Percentiles rank a stretch among this genome's conserved stretches.
phyloP scores from a whole-genome alignment of 139 green algal genomes.

The Ettlia oleoabundans region DNA sequence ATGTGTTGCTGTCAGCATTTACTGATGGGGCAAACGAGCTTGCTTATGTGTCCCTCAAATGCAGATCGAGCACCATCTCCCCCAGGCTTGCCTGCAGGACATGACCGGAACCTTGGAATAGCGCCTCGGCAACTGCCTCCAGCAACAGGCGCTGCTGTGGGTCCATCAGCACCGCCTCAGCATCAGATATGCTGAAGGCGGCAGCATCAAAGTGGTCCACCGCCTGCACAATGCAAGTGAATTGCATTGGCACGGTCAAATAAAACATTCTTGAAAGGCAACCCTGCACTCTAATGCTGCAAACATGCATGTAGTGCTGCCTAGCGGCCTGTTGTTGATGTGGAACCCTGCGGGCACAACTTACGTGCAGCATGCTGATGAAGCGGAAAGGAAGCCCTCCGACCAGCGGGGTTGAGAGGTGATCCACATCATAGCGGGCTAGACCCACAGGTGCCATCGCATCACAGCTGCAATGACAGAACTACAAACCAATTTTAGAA shows the following conservation, averaged over 20 bases:
- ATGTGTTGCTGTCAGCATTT: too few species aligned
- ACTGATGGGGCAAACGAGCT: too few species aligned
- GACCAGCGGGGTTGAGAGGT: neutral
- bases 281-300: neutral
- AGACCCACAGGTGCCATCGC: conserved; percentile 36
- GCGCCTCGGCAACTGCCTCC: conserved; percentile 44
- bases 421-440: conserved; percentile 45
- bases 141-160: conserved; percentile 84
- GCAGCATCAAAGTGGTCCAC: conserved; percentile 67
- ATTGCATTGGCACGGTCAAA: neutral
- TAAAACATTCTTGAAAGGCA: neutral
- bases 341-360: too few species aligned
- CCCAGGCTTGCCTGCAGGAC: too few species aligned
- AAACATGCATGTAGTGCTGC: too few species aligned
- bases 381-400: conserved; percentile 46
- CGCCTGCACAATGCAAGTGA: conserved; percentile 59
- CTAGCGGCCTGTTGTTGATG: too few species aligned
- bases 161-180: conserved; percentile 78
- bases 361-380: conserved; percentile 39
- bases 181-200: conserved; percentile 55
- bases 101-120: neutral
- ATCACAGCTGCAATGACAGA: neutral
- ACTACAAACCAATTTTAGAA: neutral
- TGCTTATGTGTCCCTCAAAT: too few species aligned
- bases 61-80: too few species aligned